phyloP scores from a whole-genome alignment of 495 filamentous ascomycete genomes.

The Lophium mytilinum region DNA sequence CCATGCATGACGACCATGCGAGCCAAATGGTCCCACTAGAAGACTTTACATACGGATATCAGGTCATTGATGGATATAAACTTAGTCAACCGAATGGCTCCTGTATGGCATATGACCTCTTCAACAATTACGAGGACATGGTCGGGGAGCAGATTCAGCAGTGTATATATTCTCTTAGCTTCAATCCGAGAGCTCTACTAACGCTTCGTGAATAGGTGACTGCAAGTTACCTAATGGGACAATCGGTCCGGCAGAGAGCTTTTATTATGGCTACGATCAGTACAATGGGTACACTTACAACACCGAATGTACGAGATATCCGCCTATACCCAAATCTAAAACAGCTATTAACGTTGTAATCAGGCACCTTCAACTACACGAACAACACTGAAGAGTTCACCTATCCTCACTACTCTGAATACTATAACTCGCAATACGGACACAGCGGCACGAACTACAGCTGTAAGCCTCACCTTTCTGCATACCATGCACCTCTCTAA shows the following conservation, averaged over 20 bases:
- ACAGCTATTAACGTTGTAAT: not conserved
- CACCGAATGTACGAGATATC: not conserved
- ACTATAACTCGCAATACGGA: not conserved
- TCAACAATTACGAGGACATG: not conserved
- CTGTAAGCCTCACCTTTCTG: not conserved
- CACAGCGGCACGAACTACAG: not conserved
- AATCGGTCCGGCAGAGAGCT: too few species aligned
- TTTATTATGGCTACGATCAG: too few species aligned
- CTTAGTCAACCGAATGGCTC: not conserved
- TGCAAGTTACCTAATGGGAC: too few species aligned
- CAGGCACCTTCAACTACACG: constrained; percentile 5
- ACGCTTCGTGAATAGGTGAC: too few species aligned
- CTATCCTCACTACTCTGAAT: not conserved
- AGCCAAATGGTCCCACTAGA: constrained; percentile 2
- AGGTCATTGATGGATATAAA: not conserved
- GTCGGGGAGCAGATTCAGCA: too few species aligned
- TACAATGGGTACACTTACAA: not conserved
- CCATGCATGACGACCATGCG: not conserved
- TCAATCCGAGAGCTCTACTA: too few species aligned
- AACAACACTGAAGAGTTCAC: constrained; percentile 2
- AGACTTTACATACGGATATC: not conserved
- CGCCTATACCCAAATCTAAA: too few species aligned
- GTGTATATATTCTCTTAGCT: not conserved
- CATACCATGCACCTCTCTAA: not conserved
- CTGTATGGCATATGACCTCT: not conserved